Conservation (phyloP, 2,329 filamentous ascomycete species). For the Colletotrichum sojae region DNA sequence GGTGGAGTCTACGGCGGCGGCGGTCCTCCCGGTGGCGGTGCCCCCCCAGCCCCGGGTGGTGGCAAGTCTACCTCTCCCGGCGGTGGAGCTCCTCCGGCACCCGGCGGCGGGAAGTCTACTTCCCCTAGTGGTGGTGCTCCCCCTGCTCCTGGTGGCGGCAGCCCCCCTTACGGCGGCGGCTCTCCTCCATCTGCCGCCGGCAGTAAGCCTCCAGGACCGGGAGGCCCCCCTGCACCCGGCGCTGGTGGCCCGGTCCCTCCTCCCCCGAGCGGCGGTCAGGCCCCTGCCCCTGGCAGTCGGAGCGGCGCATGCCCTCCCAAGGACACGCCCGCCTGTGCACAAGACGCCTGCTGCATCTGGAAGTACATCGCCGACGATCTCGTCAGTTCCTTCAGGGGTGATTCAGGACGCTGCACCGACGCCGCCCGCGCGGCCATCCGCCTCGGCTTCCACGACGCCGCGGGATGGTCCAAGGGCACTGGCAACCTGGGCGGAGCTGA, state of each 20-base stretch:
- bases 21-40: background rate
- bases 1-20: too few relatives aligned
- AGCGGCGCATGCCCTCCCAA: conserved; percentile 37
- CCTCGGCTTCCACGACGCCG: conserved; percentile 64
- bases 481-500: conserved; percentile 59
- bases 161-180: too few relatives aligned
- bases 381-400: conserved; percentile 51
- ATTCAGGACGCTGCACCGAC: conserved; percentile 57
- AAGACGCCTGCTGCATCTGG: conserved; percentile 62
- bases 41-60: too few relatives aligned
- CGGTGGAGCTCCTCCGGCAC: background rate
- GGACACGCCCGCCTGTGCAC: conserved; percentile 48
- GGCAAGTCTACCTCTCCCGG: too few relatives aligned
- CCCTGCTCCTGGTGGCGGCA: background rate
- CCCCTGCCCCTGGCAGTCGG: too few relatives aligned
- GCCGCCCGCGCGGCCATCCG: conserved; percentile 61
- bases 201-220: too few relatives aligned
- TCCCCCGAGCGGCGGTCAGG: too few relatives aligned
- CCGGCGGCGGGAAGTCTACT: background rate
- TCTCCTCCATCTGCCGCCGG: too few relatives aligned
- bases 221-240: too few relatives aligned
- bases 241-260: too few relatives aligned
- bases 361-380: conserved; percentile 58
- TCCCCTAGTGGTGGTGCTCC: background rate
- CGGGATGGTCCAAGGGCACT: conserved; percentile 56